A percentile compares a stretch with the other conserved stretches of the same genome.
Evolutionary conservation across 2,329 filamentous ascomycete species (phyloP).

Genomic region (Ilyonectria mors-panacis): DNA sequence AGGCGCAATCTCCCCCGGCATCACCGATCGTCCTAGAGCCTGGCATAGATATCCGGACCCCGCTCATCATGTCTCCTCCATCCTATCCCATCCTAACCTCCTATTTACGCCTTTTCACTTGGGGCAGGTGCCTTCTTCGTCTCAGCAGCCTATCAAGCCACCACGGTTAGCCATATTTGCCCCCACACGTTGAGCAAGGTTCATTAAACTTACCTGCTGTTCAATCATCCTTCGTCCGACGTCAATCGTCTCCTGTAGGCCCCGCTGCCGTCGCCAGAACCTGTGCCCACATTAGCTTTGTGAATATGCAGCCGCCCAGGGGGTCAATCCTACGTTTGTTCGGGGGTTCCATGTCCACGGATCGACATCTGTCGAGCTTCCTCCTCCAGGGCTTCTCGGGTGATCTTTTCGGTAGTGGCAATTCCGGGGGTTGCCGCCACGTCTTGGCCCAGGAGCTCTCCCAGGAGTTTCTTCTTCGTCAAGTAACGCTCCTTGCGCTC

Average conservation of each 20-base stretch:
- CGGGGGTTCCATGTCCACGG: conserved; percentile 64
- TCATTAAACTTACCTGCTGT: conserved; percentile 53
- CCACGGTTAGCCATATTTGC: conserved; percentile 24
- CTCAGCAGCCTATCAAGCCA: conserved; percentile 31
- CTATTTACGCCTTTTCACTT: conserved; percentile 41
- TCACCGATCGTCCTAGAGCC: not conserved
- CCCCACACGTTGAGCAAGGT: not conserved
- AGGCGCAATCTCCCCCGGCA: not conserved
- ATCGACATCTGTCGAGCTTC: conserved; percentile 68
- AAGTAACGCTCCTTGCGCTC: conserved; percentile 86
- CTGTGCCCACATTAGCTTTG: conserved; percentile 53
- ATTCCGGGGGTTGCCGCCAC: conserved; percentile 66
- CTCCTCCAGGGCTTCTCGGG: conserved; percentile 75
- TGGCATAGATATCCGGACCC: not conserved
- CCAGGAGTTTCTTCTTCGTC: conserved; percentile 83
- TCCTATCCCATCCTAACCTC: not conserved
- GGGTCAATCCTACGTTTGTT: conserved; percentile 61
- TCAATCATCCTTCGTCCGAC: conserved; percentile 70
- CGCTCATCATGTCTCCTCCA: not conserved
- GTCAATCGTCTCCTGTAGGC: conserved; percentile 70
- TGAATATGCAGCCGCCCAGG: not conserved
- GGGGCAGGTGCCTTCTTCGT: conserved; percentile 37
- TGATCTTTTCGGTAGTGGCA: conserved; percentile 74
- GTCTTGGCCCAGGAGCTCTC: conserved; percentile 77
- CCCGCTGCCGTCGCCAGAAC: conserved; percentile 75